Percentiles rank a stretch among this genome's conserved stretches.
Evolutionary conservation across 1,284 basidiomycete genomes (phyloP).

Genomic region (Sphagnurus paluster): DNA sequence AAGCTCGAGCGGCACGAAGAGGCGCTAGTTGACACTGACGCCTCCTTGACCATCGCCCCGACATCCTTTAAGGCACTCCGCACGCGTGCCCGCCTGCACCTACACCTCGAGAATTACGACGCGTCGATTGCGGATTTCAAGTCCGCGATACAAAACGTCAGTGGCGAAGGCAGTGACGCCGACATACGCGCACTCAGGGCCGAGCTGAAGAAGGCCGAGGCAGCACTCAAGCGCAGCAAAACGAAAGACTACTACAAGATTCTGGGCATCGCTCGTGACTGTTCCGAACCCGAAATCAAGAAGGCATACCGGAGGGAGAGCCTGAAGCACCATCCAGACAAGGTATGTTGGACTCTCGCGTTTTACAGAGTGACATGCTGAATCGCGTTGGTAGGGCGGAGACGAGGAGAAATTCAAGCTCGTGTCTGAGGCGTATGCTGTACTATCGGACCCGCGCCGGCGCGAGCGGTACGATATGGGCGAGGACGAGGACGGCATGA

Average conservation of each 20-base stretch:
- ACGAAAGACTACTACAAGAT: conserved; percentile 87
- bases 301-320: conserved; percentile 78
- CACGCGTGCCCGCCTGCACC: conserved; percentile 78
- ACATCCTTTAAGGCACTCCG: conserved; percentile 83
- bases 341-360: conserved; percentile 40
- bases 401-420: conserved; percentile 89
- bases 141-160: conserved; percentile 69
- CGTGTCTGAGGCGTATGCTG: conserved; percentile 73
- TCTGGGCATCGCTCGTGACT: conserved; percentile 60
- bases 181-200: conserved; percentile 63
- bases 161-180: conserved; percentile 54
- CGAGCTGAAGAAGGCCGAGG: conserved; percentile 79
- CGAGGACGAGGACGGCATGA: conserved; percentile 71
- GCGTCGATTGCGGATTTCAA: conserved; percentile 77
- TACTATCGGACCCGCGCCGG: conserved; percentile 70
- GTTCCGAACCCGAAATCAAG: conserved; percentile 71
- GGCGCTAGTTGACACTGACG: conserved; percentile 71
- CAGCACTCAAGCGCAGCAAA: conserved; percentile 78
- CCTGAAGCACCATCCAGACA: conserved; percentile 83
- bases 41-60: conserved; percentile 63
- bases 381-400: conserved; percentile 48
- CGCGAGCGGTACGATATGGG: conserved; percentile 75
- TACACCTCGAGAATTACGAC: conserved; percentile 77
- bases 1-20: conserved; percentile 68
- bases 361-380: not conserved